Conservation (phyloP, 2,329 filamentous ascomycete genomes). For the Zalaria obscura region DNA sequence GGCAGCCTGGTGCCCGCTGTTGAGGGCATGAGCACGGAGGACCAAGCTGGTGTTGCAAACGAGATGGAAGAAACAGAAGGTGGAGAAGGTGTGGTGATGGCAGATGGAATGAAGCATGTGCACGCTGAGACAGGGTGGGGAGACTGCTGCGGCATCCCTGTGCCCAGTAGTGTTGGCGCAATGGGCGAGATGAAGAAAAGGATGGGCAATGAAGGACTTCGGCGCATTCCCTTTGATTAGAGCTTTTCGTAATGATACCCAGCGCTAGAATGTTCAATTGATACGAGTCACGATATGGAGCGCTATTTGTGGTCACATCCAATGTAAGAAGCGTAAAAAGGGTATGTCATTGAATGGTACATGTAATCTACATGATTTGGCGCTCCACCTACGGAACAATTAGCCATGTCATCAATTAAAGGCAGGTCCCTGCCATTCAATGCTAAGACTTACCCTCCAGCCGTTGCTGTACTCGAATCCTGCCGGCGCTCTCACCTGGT, state of each 20-base stretch:
- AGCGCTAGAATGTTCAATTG: too few species aligned
- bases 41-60: conserved; percentile 35
- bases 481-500: conserved; percentile 41
- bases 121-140: conserved; percentile 64
- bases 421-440: too few species aligned
- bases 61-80: conserved; percentile 28
- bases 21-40: conserved; percentile 63
- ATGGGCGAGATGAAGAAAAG: conserved; percentile 77
- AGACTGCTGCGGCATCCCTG: conserved; percentile 95
- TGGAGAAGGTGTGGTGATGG: conserved; percentile 48
- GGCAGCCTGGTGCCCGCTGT: conserved; percentile 69
- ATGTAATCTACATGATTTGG: too few species aligned
- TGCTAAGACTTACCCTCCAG: conserved; percentile 42
- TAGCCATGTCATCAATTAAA: too few species aligned
- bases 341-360: too few species aligned
- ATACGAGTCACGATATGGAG: too few species aligned
- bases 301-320: too few species aligned
- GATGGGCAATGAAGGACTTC: conserved; percentile 45
- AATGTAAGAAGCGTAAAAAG: too few species aligned
- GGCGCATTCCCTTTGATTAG: conserved; percentile 71
- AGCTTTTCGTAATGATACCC: background rate
- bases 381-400: too few species aligned
- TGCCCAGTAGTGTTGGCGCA: conserved; percentile 85
- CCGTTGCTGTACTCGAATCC: conserved; percentile 55
- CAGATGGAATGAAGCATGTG: conserved; percentile 53